Base-by-base conservation (phyloP, 495 filamentous ascomycete genomes). In the Tuber microsphaerosporum region DNA sequence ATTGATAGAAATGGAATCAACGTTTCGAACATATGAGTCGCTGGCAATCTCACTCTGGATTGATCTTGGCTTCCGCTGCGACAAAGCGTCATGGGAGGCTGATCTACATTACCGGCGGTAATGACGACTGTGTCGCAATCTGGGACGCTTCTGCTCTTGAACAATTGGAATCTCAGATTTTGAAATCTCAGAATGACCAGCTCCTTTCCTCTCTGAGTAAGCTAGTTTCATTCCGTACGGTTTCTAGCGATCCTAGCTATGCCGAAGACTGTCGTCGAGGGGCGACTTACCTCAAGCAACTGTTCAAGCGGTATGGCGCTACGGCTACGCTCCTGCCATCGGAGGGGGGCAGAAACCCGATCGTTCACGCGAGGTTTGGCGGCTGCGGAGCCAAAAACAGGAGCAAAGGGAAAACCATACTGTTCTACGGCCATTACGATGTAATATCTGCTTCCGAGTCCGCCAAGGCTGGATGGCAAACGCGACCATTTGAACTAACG, bases 371-470 rank as follows among this genome's bases (percentile, higher is more conserved):
- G 45, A 90, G 90, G 74, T 99, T 99, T 88, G 71, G 72, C 42
- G 9, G 41, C 37, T 31, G 92, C 37, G 93, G 86, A 37, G 87
- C 87, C 3, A 81, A 84, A 0, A 61, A 34, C 9, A 70, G 61
- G 71, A 84, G 83, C 20, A 85, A 87, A 41, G 88, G 93, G 37
- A 97, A 94, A 84, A 94, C 92, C 0, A 91, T 97, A 46, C 86
- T 99, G 20, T 99, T 99, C 84, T 99, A 99, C 83, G 96, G 96
- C 5, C 95, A 99, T 79, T 99, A 99, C 84, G 95, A 99, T 76
- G 93, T 99, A n/a, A 94, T 99, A n/a, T 88, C 92, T 31, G 95
- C 96, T 0, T 92, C 96, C 74, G 34, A 69, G 19, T 69, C 48
- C 1, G 89, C 91, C 45, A 90, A 91, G 73, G 88, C 88, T 65